Percentiles rank a stretch among this genome's conserved stretches.
These are phyloP conservation scores for Fomitopsis palustris DNA, from an alignment of 1,284 basidiomycete species.

Conservation along the genomic window DNA sequence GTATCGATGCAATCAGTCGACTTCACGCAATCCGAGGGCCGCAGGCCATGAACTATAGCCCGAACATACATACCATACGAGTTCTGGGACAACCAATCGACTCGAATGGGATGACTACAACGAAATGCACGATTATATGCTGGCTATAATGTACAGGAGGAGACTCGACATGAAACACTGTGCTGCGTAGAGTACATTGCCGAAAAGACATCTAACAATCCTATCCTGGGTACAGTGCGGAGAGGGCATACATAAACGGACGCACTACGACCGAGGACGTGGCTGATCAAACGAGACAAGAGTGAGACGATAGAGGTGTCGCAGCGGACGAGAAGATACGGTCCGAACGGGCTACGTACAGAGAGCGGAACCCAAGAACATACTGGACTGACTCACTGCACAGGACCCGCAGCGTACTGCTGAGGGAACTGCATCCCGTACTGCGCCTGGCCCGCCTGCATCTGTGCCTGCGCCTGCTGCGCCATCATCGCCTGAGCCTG, in stretches of 20 bases:
- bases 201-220: background rate
- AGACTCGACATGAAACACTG: background rate
- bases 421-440: conserved; percentile 26
- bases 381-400: background rate
- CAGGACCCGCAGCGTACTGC: conserved; percentile 16
- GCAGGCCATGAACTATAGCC: no score
- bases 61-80: no score
- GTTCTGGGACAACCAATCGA: background rate
- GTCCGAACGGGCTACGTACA: background rate
- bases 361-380: background rate
- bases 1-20: no score
- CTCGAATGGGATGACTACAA: background rate
- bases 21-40: no score
- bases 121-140: background rate
- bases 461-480: conserved; percentile 34
- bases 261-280: no score
- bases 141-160: background rate
- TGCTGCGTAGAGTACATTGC: background rate
- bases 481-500: conserved; percentile 24
- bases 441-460: conserved; percentile 23
- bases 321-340: background rate
- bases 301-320: background rate
- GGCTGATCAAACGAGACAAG: background rate
- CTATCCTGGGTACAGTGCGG: background rate
- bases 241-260: background rate